phyloP scores from a whole-genome alignment of 129 eudicot species.

The Lonicera japonica region DNA sequence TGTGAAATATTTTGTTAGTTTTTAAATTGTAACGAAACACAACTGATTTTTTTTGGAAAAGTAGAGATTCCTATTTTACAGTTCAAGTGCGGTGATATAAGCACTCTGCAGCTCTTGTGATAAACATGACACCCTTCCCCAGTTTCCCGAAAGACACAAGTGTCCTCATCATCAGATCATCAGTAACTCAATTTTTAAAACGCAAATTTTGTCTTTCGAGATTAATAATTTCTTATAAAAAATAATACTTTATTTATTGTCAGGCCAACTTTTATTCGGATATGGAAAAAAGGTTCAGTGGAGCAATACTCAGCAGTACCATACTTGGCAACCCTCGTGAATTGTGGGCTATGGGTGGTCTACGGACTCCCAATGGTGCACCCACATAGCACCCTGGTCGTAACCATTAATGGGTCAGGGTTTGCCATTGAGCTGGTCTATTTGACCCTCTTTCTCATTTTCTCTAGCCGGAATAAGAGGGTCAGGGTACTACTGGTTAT shows the following conservation, averaged over 20 bases:
- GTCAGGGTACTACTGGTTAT: constrained; percentile 20
- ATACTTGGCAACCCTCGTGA: constrained; percentile 63
- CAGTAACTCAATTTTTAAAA: not conserved
- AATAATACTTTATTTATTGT: not conserved
- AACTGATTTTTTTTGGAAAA: too few species aligned
- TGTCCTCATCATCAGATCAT: not conserved
- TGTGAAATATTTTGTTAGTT: too few species aligned
- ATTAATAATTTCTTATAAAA: too few species aligned
- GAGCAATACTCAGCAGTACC: constrained; percentile 70
- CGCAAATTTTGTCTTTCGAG: too few species aligned
- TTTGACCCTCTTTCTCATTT: constrained; percentile 37
- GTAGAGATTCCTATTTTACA: too few species aligned
- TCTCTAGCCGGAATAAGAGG: constrained; percentile 37
- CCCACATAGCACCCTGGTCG: constrained; percentile 59
- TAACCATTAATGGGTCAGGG: constrained; percentile 73
- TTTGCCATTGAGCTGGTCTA: constrained; percentile 48
- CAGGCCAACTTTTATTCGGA: constrained; percentile 73
- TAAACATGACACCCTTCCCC: too few species aligned
- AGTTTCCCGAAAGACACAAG: not conserved
- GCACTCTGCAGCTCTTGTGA: too few species aligned
- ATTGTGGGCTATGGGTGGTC: constrained; percentile 71
- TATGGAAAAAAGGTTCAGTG: constrained; percentile 74
- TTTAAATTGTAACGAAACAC: too few species aligned
- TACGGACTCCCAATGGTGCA: constrained; percentile 80
- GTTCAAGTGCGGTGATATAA: too few species aligned